These are phyloP conservation scores for Amborella trichopoda DNA, from an alignment of 164 flowering plant species.

Conservation along the genomic window DNA sequence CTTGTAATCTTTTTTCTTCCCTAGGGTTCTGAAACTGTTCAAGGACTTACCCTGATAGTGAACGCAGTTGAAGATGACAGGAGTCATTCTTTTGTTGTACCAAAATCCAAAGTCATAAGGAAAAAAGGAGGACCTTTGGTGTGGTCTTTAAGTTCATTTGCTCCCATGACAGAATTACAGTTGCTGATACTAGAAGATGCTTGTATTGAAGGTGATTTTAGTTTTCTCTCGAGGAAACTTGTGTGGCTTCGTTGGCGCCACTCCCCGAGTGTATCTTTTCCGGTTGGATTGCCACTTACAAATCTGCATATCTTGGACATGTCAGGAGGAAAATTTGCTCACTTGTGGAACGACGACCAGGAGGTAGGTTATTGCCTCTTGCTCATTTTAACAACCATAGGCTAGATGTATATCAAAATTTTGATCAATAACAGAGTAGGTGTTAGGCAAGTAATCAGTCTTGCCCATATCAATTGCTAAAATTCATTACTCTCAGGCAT, in stretches of 20 bases:
- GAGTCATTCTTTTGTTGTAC: not conserved
- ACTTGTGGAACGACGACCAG: slow-evolving; percentile 1
- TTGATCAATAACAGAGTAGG: not conserved
- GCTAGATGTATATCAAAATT: not conserved
- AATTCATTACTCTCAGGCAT: not conserved
- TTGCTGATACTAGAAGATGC: slow-evolving; percentile 2
- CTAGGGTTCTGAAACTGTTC: slow-evolving; percentile 1
- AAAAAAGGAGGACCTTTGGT: not conserved
- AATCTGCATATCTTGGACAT: slow-evolving; percentile 3
- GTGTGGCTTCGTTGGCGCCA: slow-evolving; percentile 4
- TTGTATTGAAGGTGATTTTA: slow-evolving; percentile 3
- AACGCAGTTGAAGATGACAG: not conserved
- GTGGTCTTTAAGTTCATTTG: slow-evolving; percentile 1
- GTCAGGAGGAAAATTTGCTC: slow-evolving; percentile 1
- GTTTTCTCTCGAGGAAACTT: not conserved
- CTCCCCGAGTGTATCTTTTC: not conserved
- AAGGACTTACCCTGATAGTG: not conserved
- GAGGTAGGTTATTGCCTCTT: not conserved
- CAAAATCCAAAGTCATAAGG: not conserved
- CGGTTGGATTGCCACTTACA: not conserved
- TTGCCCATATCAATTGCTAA: not conserved
- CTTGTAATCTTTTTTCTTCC: not conserved
- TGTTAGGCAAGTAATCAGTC: not conserved
- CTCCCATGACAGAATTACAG: not conserved
- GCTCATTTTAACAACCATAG: not conserved